Evolutionary conservation across 768 basidiomycete genomes (phyloP).

Genomic region (Cantharellus anzutake): DNA sequence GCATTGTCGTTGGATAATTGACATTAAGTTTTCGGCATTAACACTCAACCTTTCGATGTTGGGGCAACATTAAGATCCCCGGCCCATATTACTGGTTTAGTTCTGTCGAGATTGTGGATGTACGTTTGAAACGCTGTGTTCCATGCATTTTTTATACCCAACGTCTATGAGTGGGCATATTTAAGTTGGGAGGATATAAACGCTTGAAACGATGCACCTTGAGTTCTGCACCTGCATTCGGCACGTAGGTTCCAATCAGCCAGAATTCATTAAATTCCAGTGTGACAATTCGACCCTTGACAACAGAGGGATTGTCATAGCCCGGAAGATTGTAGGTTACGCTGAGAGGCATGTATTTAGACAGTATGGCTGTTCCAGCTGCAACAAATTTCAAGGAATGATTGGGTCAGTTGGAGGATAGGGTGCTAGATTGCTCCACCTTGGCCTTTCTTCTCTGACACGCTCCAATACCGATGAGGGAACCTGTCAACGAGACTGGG

Average conservation of each 20-base stretch:
- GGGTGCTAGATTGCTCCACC: slow-evolving; percentile 23
- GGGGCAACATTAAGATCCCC: slow-evolving; percentile 82
- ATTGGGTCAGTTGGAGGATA: neutral
- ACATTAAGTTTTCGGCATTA: neutral
- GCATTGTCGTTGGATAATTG: neutral
- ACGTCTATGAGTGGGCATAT: slow-evolving; percentile 27
- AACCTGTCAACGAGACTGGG: slow-evolving; percentile 36
- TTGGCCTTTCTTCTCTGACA: slow-evolving; percentile 61
- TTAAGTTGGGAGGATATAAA: neutral
- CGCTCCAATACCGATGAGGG: slow-evolving; percentile 59
- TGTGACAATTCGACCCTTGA: slow-evolving; percentile 64
- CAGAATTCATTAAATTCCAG: slow-evolving; percentile 59
- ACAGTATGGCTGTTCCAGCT: slow-evolving; percentile 72
- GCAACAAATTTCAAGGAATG: neutral
- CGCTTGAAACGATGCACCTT: slow-evolving; percentile 30
- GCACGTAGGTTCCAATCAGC: slow-evolving; percentile 64
- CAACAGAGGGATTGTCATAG: slow-evolving; percentile 39
- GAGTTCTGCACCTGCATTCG: slow-evolving; percentile 59
- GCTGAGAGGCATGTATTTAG: slow-evolving; percentile 51
- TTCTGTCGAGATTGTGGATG: slow-evolving; percentile 49
- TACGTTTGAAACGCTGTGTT: slow-evolving; percentile 57
- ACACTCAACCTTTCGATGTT: slow-evolving; percentile 36
- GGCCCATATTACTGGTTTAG: slow-evolving; percentile 74
- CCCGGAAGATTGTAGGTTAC: slow-evolving; percentile 52
- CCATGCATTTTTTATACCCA: slow-evolving; percentile 64